Percentiles rank a stretch among this genome's conserved stretches.
phyloP scores from a whole-genome alignment of 164 flowering plant species.

The Piper betle region DNA sequence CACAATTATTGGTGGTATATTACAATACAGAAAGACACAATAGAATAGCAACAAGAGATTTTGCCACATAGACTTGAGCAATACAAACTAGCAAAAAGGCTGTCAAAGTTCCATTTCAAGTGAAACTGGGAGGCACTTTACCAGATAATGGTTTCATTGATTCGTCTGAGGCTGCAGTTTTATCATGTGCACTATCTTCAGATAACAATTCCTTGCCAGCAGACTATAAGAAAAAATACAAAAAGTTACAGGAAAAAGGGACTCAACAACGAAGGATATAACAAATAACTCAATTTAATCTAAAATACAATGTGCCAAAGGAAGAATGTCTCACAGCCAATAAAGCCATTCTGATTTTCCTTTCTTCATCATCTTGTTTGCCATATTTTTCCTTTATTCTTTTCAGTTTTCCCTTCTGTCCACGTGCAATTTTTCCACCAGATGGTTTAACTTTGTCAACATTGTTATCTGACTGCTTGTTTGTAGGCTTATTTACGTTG shows the following conservation, averaged over 20 bases:
- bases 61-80: no score
- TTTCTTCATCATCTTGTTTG: slow-evolving; percentile 93
- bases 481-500: slow-evolving; percentile 15
- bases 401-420: slow-evolving; percentile 80
- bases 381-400: slow-evolving; percentile 92
- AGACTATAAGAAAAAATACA: slow-evolving; percentile 30
- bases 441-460: slow-evolving; percentile 21
- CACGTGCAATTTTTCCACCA: slow-evolving; percentile 61
- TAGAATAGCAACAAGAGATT: no score
- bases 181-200: slow-evolving; percentile 23
- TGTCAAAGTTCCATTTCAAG: no score
- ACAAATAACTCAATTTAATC: neutral
- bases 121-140: neutral
- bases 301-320: neutral
- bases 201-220: slow-evolving; percentile 48
- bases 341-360: slow-evolving; percentile 75
- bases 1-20: no score
- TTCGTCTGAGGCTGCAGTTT: slow-evolving; percentile 8
- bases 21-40: no score
- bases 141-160: slow-evolving; percentile 7
- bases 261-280: neutral
- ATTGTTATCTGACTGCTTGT: slow-evolving; percentile 20
- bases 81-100: no score
- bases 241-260: slow-evolving; percentile 8
- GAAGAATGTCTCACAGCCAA: slow-evolving; percentile 56